These are phyloP conservation scores for Suillus sp. DNA, from an alignment of 768 basidiomycete species.

Conservation along the genomic window DNA sequence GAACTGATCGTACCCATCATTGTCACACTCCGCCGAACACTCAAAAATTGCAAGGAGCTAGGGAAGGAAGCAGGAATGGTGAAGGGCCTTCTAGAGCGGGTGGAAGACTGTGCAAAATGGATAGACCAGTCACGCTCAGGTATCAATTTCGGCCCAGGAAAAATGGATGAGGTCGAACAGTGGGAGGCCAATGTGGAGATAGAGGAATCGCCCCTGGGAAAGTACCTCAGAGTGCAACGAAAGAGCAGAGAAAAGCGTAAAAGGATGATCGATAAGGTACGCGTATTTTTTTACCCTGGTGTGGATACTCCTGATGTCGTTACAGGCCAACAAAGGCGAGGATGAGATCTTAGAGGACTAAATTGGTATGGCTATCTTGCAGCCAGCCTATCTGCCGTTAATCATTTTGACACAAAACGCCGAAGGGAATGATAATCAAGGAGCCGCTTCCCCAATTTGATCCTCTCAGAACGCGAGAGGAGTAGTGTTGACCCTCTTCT, in stretches of 20 bases:
- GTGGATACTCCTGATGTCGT: slow-evolving; percentile 21
- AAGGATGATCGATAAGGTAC: slow-evolving; percentile 74
- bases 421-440: background rate
- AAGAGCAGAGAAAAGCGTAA: slow-evolving; percentile 79
- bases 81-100: slow-evolving; percentile 81
- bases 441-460: background rate
- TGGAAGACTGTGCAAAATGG: slow-evolving; percentile 85
- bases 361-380: background rate
- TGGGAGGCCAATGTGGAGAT: slow-evolving; percentile 70
- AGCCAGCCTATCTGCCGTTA: background rate
- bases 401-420: background rate
- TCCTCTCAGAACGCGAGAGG: background rate
- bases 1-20: slow-evolving; percentile 84
- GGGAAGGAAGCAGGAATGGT: slow-evolving; percentile 62
- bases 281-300: slow-evolving; percentile 11
- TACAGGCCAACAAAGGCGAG: slow-evolving; percentile 69
- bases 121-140: slow-evolving; percentile 67
- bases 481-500: background rate
- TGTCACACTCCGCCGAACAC: slow-evolving; percentile 66
- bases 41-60: slow-evolving; percentile 59
- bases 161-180: slow-evolving; percentile 62
- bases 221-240: slow-evolving; percentile 77
- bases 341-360: slow-evolving; percentile 65
- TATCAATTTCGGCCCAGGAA: slow-evolving; percentile 76
- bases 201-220: slow-evolving; percentile 76